A percentile compares a stretch with the other conserved stretches of the same genome.
Evolutionary conservation across 176 grass and related monocot species (phyloP).

Genomic region (Stipa capillata): DNA sequence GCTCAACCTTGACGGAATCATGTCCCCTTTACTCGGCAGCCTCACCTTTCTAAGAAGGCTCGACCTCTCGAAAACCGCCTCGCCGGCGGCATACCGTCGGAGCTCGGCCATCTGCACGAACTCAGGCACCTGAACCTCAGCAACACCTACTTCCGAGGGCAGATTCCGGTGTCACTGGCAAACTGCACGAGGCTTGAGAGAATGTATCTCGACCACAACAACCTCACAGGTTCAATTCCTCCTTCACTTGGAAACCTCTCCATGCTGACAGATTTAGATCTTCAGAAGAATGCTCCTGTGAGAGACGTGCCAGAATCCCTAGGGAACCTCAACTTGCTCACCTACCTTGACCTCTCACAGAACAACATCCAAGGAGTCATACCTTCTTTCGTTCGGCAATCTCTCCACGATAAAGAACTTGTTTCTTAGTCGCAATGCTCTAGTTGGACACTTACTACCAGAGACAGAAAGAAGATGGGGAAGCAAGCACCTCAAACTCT

Average conservation of each 20-base stretch:
- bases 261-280: not conserved
- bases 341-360: too few species aligned
- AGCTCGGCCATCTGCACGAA: not conserved
- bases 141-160: not conserved
- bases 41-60: not conserved
- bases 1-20: not conserved
- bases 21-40: not conserved
- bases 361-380: too few species aligned
- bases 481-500: not conserved
- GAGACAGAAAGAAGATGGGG: not conserved
- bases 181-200: not conserved
- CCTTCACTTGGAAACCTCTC: conserved; percentile 1
- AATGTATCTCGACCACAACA: not conserved
- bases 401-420: too few species aligned
- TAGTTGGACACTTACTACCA: too few species aligned
- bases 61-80: not conserved
- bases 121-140: not conserved
- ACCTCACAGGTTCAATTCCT: not conserved
- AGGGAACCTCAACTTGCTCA: not conserved
- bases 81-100: not conserved
- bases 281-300: not conserved
- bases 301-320: not conserved
- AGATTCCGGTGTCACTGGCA: not conserved
- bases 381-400: too few species aligned
- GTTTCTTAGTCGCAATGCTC: too few species aligned